Percentiles rank a stretch among this genome's conserved stretches.
Conservation (phyloP, 495 filamentous ascomycete species). For the Tuber aestivum region DNA sequence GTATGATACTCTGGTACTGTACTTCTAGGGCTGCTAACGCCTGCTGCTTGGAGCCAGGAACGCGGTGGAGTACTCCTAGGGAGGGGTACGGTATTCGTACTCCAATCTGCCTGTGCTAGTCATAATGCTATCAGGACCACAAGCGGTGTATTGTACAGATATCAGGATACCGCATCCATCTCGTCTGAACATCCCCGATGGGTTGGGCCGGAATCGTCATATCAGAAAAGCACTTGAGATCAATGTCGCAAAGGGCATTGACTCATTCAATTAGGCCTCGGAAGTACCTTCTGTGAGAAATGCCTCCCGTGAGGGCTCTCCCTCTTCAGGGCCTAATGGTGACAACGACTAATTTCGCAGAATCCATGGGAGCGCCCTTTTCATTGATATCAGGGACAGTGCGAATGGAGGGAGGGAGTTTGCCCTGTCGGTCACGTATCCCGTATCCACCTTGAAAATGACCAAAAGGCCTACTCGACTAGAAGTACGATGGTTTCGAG, state of each 20-base stretch:
- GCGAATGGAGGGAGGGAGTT: not conserved
- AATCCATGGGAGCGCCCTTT: not conserved
- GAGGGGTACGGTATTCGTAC: not conserved
- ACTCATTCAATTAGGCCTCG: not conserved
- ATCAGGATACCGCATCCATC: not conserved
- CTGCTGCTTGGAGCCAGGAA: not conserved
- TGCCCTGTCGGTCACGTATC: not conserved
- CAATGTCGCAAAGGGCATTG: not conserved
- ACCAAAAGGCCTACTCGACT: not conserved
- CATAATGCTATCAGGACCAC: not conserved
- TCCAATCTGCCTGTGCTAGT: not conserved
- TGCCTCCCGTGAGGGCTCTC: not conserved
- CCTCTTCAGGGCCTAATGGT: not conserved
- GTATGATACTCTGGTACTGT: not conserved
- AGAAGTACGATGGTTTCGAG: not conserved
- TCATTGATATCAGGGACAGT: not conserved
- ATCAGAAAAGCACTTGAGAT: not conserved
- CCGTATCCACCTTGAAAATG: not conserved
- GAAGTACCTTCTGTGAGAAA: not conserved
- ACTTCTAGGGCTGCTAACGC: not conserved
- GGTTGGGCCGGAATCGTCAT: not conserved
- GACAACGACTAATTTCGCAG: not conserved
- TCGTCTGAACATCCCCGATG: not conserved
- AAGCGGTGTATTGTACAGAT: not conserved
- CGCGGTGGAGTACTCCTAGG: not conserved